Base-by-base conservation (phyloP, 2,329 filamentous ascomycete genomes). In the Phialocephala sp. region DNA sequence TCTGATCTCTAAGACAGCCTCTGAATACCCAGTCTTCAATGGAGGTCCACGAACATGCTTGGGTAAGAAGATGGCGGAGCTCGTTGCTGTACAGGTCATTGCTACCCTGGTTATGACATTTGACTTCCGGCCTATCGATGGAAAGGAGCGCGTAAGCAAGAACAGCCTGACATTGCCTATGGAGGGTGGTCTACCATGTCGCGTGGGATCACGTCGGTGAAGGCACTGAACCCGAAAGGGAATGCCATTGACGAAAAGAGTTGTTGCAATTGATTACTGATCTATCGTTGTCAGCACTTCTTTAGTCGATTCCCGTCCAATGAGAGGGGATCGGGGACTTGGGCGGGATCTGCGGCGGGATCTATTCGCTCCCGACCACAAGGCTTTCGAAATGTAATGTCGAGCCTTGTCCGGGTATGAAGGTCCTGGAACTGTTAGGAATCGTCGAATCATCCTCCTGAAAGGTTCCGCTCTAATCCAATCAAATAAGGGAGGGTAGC, bases 11-110 rank as follows among this genome's bases (percentile, higher is more conserved):
- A 84, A 81, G 65, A 80, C 80, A 60, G 79, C 84, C 1, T 82
- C 81, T 18, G 87, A 89, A 74, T 90, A 84, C 69, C 87, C 85
- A 0, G 87, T 89, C 2, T 90, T 90, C 74, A 88, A 89, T 70
- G 87, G 87, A 20, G 87, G 87, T 0, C 79, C 85, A n/a, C 79
- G 87, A 43, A 80, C 81, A 2, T 90, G 87, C 67, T 76, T 90
- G 41, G 87, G 87, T 2, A 87, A 86, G 79, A 85, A 82, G 71
- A 89, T 89, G 87, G 87, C 88, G 3, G 87, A 89, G 76, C 69
- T 82, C 6, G 81, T 89, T 50, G 86, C 83, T 5, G 82, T 84
- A 18, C 85, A 87, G 76, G 82, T 84, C 9, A 80, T 89, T 69
- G 81, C 84, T 3, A 79, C 77, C 0, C 72, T 89, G 65, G 75